Evolutionary conservation across 2,329 filamentous ascomycete genomes (phyloP), one percentile per base, ranked within the genome.

Genomic region (Atkinsonella texensis): DNA sequence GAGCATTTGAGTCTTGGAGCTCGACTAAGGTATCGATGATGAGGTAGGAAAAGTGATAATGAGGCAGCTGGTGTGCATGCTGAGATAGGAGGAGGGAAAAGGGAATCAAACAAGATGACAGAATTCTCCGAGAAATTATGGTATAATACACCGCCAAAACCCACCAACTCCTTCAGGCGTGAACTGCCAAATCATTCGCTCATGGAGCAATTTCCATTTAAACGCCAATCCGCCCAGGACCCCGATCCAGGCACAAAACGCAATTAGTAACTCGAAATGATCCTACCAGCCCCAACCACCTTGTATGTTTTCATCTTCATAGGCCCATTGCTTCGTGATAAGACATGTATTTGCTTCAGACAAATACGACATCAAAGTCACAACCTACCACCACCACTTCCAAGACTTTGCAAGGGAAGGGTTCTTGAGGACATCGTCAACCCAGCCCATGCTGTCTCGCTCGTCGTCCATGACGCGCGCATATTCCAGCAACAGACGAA

Each of bases 401-500:
- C 65, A 68, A 5, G 60, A 55, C 46, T 61, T 57, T 51, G 62
- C 61, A 47, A 68, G 54, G 12, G 62, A 59, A 1, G 67, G 66
- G 35, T 69, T 58, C 42, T 60, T 57, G 13, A 70, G 46, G 53
- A 78, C 59, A 59, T 80, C 77, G 8, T 69, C 71, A 2, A 77
- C 75, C 73, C 74, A 81, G 1, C 77, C 78, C 73, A 81, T 70
- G 32, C 57, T 64, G 55, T 77, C 74, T 49, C 78, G 64, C 49
- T 69, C 61, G 40, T 77, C 75, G 51, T 79, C 76, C 40, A 69
- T 65, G 12, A 83, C 60, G 17, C 80, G 68, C 6, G 74, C 81
- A 55, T 84, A 84, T 65, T 85, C 82, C 33, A 84, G 67, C 50
- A 85, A 65, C 57, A 89, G 60, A 43, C 85, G 70, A 50, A 83